These are phyloP conservation scores for Gentiana macrophylla DNA, from an alignment of 257 asterid genomes.

Conservation along the genomic window DNA sequence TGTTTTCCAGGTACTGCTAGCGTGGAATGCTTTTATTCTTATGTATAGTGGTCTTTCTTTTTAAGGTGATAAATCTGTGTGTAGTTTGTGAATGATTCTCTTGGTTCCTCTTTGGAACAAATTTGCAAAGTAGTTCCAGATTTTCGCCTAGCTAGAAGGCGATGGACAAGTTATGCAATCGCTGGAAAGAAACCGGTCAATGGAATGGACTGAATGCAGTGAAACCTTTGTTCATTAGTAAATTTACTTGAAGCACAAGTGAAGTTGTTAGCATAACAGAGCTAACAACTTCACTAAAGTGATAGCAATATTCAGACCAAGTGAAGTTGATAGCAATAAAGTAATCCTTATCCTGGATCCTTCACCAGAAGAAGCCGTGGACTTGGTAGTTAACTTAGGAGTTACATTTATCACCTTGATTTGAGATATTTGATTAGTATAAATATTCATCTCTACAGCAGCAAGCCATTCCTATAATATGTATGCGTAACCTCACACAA, in stretches of 20 bases:
- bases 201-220: slow-evolving; percentile 77
- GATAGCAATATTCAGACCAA: no score
- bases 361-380: no score
- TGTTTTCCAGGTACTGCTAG: slow-evolving; percentile 65
- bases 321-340: no score
- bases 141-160: slow-evolving; percentile 96
- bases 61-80: slow-evolving; percentile 11
- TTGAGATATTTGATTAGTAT: no score
- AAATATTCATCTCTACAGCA: no score
- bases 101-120: slow-evolving; percentile 82
- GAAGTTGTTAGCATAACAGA: not conserved
- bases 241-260: slow-evolving; percentile 5
- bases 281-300: no score
- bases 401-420: no score
- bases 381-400: no score
- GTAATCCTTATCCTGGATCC: no score
- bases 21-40: slow-evolving; percentile 5
- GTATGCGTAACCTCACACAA: no score
- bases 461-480: no score
- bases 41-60: slow-evolving; percentile 1
- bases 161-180: slow-evolving; percentile 68
- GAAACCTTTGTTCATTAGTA: slow-evolving; percentile 80
- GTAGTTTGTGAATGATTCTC: slow-evolving; percentile 50
- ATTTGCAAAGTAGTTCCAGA: slow-evolving; percentile 77
- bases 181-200: slow-evolving; percentile 94